Conservation (phyloP, 768 basidiomycete genomes). For the Xerocomus spinulosus region DNA sequence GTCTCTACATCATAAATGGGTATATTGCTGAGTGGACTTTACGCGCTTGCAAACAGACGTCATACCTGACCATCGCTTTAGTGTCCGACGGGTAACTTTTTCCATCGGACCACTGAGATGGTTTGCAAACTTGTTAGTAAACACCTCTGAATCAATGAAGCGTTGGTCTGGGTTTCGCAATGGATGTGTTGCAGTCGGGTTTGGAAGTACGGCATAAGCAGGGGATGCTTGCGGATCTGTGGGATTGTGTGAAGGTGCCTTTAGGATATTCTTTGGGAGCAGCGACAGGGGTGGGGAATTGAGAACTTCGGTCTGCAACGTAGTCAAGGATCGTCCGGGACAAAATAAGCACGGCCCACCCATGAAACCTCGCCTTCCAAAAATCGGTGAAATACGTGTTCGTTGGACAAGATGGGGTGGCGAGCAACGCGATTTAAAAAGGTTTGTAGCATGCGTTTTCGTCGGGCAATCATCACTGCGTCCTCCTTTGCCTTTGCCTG, state of each 20-base stretch:
- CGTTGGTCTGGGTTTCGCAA: constrained; percentile 92
- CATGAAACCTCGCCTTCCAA: constrained; percentile 95
- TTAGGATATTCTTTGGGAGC: constrained; percentile 92
- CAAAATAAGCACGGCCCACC: constrained; percentile 44
- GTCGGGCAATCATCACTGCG: constrained; percentile 79
- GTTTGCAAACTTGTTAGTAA: constrained; percentile 91
- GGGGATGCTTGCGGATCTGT: constrained; percentile 69
- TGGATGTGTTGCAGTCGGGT: constrained; percentile 83
- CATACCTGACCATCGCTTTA: constrained; percentile 93
- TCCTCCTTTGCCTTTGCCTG: constrained; percentile 97
- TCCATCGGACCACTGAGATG: constrained; percentile 94
- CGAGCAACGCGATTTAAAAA: constrained; percentile 87
- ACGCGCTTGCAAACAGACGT: constrained; percentile 6
- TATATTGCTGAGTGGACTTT: constrained; percentile 2
- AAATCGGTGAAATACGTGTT: constrained; percentile 95
- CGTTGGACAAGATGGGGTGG: constrained; percentile 94
- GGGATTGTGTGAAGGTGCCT: constrained; percentile 93
- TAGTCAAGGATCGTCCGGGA: constrained; percentile 4
- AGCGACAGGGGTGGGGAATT: constrained; percentile 89
- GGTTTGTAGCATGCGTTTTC: constrained; percentile 93
- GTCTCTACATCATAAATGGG: constrained; percentile 45
- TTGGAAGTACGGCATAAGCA: constrained; percentile 82
- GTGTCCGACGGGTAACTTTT: constrained; percentile 85
- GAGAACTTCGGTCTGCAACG: constrained; percentile 74
- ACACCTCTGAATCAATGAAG: constrained; percentile 92